phyloP scores from a whole-genome alignment of 2,329 filamentous ascomycete species.

The Neopestalotiopsis sp. region DNA sequence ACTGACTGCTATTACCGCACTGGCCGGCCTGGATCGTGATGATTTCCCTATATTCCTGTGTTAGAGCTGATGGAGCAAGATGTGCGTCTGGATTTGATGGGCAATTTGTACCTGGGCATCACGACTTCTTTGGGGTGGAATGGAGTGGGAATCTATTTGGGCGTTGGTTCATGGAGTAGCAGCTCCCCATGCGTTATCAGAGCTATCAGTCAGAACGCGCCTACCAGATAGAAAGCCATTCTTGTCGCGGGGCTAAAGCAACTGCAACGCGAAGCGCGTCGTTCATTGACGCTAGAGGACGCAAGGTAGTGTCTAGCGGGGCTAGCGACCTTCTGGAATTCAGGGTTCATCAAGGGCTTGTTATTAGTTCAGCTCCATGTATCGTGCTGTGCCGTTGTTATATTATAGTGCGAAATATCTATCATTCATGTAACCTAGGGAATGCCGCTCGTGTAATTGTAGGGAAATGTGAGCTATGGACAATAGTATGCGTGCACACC shows the following conservation, averaged over 20 bases:
- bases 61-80: background rate
- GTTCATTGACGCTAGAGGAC: constrained; percentile 17
- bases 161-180: background rate
- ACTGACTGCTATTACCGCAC: constrained; percentile 98
- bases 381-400: background rate
- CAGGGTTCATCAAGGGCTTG: too few relatives aligned
- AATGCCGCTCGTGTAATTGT: too few relatives aligned
- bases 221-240: background rate
- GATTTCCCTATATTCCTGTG: constrained; percentile 75
- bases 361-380: background rate
- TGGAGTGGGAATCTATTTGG: background rate
- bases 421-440: background rate
- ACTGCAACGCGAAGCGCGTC: constrained; percentile 28
- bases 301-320: constrained; percentile 5
- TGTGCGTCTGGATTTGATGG: background rate
- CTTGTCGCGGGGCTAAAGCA: constrained; percentile 10
- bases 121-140: constrained; percentile 22
- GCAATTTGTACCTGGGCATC: constrained; percentile 32
- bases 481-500: too few relatives aligned
- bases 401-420: background rate
- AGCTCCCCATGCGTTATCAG: background rate
- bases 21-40: constrained; percentile 99
- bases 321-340: background rate
- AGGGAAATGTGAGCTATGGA: too few relatives aligned
- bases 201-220: background rate